These are phyloP conservation scores for Amanita brunnescens DNA, from an alignment of 768 basidiomycete genomes.

Conservation along the genomic window DNA sequence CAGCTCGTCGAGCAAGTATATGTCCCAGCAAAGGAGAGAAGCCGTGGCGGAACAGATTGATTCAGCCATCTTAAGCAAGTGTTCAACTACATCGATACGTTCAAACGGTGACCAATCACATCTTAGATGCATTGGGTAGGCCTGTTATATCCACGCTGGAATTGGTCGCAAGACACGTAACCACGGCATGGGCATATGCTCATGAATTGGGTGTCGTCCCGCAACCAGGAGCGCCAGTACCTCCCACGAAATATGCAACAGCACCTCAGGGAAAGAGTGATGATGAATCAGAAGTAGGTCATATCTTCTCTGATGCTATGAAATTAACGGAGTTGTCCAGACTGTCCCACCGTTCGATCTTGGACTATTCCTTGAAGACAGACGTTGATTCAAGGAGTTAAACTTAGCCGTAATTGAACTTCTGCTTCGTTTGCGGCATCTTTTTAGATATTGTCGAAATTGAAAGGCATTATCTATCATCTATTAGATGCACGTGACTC, in stretches of 20 bases:
- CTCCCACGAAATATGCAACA: constrained; percentile 22
- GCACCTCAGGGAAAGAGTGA: constrained; percentile 13
- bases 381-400: constrained; percentile 13
- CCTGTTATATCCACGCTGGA: constrained; percentile 48
- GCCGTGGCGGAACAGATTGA: constrained; percentile 85
- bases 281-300: constrained; percentile 7
- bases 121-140: neutral
- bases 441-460: neutral
- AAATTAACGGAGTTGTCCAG: constrained; percentile 16
- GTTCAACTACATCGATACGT: neutral
- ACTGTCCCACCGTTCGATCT: constrained; percentile 48
- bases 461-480: neutral
- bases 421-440: neutral
- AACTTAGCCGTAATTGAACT: neutral
- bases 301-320: neutral
- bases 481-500: neutral
- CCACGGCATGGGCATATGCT: constrained; percentile 49
- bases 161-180: constrained; percentile 54
- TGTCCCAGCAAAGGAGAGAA: constrained; percentile 69
- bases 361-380: constrained; percentile 40
- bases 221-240: constrained; percentile 40
- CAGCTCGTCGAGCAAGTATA: constrained; percentile 67
- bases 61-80: constrained; percentile 74
- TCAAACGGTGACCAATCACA: neutral
- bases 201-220: constrained; percentile 40